Evolutionary conservation across 2,329 filamentous ascomycete genomes (phyloP).

Genomic region (Fusarium multiceps): DNA sequence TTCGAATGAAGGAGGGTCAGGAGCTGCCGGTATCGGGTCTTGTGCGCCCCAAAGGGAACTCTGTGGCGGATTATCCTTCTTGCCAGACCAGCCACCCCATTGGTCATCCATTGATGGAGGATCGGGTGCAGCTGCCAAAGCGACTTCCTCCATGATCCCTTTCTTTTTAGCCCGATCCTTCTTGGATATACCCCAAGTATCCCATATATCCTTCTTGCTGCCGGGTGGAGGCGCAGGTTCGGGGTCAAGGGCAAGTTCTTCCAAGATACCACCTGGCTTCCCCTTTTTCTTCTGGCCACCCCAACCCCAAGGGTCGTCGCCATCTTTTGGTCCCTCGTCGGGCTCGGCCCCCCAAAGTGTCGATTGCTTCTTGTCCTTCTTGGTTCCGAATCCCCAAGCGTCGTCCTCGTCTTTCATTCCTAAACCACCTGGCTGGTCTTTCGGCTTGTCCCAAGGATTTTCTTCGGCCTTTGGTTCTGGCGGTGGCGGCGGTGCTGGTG

Average conservation of each 20-base stretch:
- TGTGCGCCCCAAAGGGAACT: slow-evolving; percentile 40
- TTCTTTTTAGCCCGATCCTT: slow-evolving; percentile 50
- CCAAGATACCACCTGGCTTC: slow-evolving; percentile 36
- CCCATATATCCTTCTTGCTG: slow-evolving; percentile 50
- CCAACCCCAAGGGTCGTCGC: slow-evolving; percentile 52
- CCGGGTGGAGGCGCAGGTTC: slow-evolving; percentile 37
- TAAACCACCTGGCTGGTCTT: slow-evolving; percentile 36
- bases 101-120: slow-evolving; percentile 42
- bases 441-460: slow-evolving; percentile 67
- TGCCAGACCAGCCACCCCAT: slow-evolving; percentile 47
- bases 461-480: slow-evolving; percentile 35
- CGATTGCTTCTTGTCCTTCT: slow-evolving; percentile 58
- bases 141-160: slow-evolving; percentile 42
- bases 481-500: slow-evolving; percentile 37
- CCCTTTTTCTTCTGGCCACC: slow-evolving; percentile 53
- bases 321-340: slow-evolving; percentile 48
- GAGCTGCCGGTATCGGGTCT: slow-evolving; percentile 35
- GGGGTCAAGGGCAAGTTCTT: slow-evolving; percentile 37
- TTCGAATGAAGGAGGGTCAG: slow-evolving; percentile 37
- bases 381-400: slow-evolving; percentile 47
- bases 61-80: slow-evolving; percentile 47
- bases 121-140: slow-evolving; percentile 37
- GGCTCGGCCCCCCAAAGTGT: slow-evolving; percentile 52
- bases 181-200: slow-evolving; percentile 48
- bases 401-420: slow-evolving; percentile 38